A percentile compares a stretch with the other conserved stretches of the same genome.
phyloP scores from a whole-genome alignment of 306 rosid species.

The Castanospermum australe region DNA sequence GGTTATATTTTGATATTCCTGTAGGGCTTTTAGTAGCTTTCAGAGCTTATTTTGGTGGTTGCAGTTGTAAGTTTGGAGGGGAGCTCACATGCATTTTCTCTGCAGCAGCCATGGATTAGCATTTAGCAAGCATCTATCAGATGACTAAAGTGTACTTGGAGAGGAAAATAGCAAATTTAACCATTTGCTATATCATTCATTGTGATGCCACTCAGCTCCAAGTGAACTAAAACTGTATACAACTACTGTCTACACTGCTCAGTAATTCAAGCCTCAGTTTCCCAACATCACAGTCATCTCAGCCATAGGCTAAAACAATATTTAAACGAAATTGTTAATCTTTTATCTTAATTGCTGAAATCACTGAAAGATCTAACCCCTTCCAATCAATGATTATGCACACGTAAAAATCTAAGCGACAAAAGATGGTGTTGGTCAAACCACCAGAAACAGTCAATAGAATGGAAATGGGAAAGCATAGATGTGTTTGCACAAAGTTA shows the following conservation, averaged over 20 bases:
- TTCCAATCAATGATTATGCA: neutral
- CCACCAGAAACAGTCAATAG: neutral
- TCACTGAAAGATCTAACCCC: neutral
- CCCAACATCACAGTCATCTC: neutral
- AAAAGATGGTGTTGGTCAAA: neutral
- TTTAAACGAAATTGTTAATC: neutral
- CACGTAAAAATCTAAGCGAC: neutral
- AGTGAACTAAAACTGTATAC: neutral
- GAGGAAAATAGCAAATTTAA: neutral
- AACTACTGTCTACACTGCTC: neutral
- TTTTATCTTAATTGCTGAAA: conserved; percentile 1
- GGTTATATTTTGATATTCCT: neutral
- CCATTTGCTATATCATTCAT: neutral
- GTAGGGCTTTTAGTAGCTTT: neutral
- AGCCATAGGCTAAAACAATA: neutral
- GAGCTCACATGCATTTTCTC: neutral
- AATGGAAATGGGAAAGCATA: neutral
- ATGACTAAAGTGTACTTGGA: neutral
- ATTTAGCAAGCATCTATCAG: neutral
- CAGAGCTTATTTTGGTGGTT: neutral
- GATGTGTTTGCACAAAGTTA: neutral
- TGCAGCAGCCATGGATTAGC: neutral
- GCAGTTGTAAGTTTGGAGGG: neutral
- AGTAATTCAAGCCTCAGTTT: neutral
- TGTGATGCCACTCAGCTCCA: neutral